These are phyloP conservation scores for Isabelozyma rhagii DNA, from an alignment of 805 yeast species.

Conservation along the genomic window DNA sequence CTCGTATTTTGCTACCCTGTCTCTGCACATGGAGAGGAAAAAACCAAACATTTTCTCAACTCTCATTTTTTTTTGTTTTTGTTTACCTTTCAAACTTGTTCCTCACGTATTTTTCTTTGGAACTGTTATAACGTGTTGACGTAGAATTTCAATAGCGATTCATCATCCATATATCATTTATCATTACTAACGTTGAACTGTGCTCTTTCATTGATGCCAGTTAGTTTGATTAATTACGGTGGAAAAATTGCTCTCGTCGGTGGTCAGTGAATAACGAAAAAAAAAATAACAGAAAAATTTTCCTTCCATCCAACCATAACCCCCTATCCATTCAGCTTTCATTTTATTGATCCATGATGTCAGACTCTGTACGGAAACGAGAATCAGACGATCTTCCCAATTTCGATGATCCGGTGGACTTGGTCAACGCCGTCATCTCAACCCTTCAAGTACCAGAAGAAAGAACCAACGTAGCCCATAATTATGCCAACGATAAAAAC, in stretches of 20 bases:
- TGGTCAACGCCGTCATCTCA: slow-evolving; percentile 72
- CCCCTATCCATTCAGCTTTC: neutral
- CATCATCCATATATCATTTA: neutral
- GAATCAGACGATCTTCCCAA: slow-evolving; percentile 25
- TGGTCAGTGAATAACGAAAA: neutral
- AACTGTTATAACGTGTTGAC: neutral
- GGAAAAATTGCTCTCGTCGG: neutral
- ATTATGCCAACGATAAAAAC: slow-evolving; percentile 71
- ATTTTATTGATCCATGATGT: slow-evolving; percentile 10
- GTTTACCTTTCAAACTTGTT: neutral
- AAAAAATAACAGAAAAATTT: neutral
- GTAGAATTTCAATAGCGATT: neutral
- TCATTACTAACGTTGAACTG: neutral
- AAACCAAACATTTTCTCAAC: neutral
- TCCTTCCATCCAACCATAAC: neutral
- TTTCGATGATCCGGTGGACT: slow-evolving; percentile 59
- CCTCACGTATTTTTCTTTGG: neutral
- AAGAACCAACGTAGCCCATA: slow-evolving; percentile 66
- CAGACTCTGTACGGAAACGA: slow-evolving; percentile 29
- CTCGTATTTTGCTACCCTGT: neutral
- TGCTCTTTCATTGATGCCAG: neutral
- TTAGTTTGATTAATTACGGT: neutral
- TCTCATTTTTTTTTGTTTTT: neutral
- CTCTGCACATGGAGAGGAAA: too few species aligned
- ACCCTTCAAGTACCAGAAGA: slow-evolving; percentile 70